These are phyloP conservation scores for Gleditsia sinensis DNA, from an alignment of 306 rosid genomes.

Conservation along the genomic window DNA sequence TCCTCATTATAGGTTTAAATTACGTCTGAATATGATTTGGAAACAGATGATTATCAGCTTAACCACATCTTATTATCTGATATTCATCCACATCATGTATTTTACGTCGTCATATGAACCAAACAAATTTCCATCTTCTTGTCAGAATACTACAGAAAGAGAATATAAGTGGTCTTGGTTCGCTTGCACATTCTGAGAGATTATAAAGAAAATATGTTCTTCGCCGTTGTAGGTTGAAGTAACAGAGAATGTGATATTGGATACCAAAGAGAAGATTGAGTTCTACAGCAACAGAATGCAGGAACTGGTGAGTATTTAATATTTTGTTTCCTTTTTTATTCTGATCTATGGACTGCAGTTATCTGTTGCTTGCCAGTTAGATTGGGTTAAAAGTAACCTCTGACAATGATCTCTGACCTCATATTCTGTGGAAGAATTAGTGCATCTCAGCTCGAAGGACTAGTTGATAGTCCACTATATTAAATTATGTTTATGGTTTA, in stretches of 20 bases:
- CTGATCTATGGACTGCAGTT: constrained; percentile 23
- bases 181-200: constrained; percentile 26
- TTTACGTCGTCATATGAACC: not conserved
- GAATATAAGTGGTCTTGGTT: constrained; percentile 1
- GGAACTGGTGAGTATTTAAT: constrained; percentile 79
- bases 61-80: not conserved
- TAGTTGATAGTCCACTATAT: constrained; percentile 19
- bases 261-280: constrained; percentile 86
- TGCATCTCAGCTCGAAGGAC: constrained; percentile 14
- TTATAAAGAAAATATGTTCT: constrained; percentile 15
- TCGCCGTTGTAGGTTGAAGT: constrained; percentile 61
- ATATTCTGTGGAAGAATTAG: constrained; percentile 23
- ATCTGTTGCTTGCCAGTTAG: constrained; percentile 14
- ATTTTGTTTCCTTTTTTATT: constrained; percentile 30
- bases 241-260: constrained; percentile 62
- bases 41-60: not conserved
- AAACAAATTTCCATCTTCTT: not conserved
- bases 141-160: too few relatives aligned
- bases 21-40: too few relatives aligned
- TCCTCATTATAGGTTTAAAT: too few relatives aligned
- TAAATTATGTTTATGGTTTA: not conserved
- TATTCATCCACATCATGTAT: not conserved
- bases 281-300: constrained; percentile 89
- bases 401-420: constrained; percentile 20
- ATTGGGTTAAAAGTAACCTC: constrained; percentile 10